Base-by-base conservation (phyloP, 208 protist genomes). In the Wallacemonas sp. region DNA sequence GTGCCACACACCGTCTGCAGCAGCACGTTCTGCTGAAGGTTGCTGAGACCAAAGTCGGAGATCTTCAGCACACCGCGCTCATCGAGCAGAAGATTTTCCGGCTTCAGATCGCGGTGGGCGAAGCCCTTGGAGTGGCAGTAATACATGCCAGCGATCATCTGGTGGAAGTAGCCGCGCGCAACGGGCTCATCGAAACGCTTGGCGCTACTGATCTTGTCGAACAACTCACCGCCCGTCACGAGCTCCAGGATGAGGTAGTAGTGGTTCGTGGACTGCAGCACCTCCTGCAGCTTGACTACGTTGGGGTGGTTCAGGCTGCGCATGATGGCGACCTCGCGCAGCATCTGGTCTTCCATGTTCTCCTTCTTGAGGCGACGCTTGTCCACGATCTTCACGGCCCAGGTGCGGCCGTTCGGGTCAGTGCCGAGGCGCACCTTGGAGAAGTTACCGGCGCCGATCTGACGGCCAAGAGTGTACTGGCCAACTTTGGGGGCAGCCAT, bases 71-170 rank as follows among this genome's bases (percentile, higher is more conserved):
- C 79, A 56, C 79, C 88, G 21, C 80, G 76, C 16, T 73, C 72
- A 52, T 94, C 89, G 3, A 97, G 74, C 24, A 97, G 64, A 14
- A 97, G 63, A 70, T 97, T 97, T 70, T 97, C 90, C 17, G 93
- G 90, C 76, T 97, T 97, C 36, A 97, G 63, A 63, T 97, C 96
- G 24, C 92, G 81, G 66, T 97, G 92, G 0, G 90, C 93, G 44
- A 97, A 92, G 44, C 89, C 85, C 55, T 93, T 74, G 24, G 71
- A 72, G 74, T 98, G 95, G 70, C 93, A 97, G 69, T 98, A 98
- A 62, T 87, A 85, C 41, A 99, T 80, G n/a, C 94, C 96, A 5
- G 85, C 76, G 29, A 99, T 96, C n/a, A 99, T 80, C 79, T 99
- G 96, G 60, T 98, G 96, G 69, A 99, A 99, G 79, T 98, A 99